Base-by-base conservation (phyloP, 2,329 filamentous ascomycete genomes). In the Lasiodiplodia theobromae region DNA sequence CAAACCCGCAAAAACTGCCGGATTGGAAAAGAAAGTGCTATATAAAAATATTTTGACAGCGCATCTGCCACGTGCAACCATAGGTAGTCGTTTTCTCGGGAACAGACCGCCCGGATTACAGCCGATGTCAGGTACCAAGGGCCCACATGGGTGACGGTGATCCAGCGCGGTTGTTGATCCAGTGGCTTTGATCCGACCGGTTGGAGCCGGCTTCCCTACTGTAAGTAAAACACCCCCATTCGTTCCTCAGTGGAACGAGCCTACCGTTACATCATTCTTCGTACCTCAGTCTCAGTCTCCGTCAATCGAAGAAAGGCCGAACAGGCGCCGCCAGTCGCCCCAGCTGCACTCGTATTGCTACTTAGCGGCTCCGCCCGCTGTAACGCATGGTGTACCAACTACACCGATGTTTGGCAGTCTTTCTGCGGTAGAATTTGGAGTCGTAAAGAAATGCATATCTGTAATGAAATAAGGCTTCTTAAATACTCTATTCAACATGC, bases 311-410 rank as follows among this genome's bases (percentile, higher is more conserved):
- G 56, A 57, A 57, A 23, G 11, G 56, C 56, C 56, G n/a, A 25
- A 21, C 21, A 38, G 53, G 31, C 53, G 28, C 53, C 53, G 31
- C 21, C 25, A 38, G 53, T 57, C 31, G 37, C 23, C 57, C 57
- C 12, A 60, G 57, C 23, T 49, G 57, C 14, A 47, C 57, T 62
- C 57, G 57, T 62, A 62, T 62, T 49, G 57, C 57, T 34, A 21
- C 49, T 6, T 49, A 62, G 38, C 57, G 12, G 12, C 6, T 31
- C 47, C 38, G 38, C 16, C 56, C 34, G 38, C 4, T 47, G 11
- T 7, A 60, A 14, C 6, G 12, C 37, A 12, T 53, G 51, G 16
- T 25, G 51, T 25, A 28, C 21, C 10, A 57, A 57, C 54, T 2
- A 38, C 54, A 23, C 31, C 38, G 54, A 38, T 23, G n/a, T 57